Evolutionary conservation across 768 basidiomycete species (phyloP), one percentile per base, ranked within the genome.

Genomic region (Baorangia bicolor): DNA sequence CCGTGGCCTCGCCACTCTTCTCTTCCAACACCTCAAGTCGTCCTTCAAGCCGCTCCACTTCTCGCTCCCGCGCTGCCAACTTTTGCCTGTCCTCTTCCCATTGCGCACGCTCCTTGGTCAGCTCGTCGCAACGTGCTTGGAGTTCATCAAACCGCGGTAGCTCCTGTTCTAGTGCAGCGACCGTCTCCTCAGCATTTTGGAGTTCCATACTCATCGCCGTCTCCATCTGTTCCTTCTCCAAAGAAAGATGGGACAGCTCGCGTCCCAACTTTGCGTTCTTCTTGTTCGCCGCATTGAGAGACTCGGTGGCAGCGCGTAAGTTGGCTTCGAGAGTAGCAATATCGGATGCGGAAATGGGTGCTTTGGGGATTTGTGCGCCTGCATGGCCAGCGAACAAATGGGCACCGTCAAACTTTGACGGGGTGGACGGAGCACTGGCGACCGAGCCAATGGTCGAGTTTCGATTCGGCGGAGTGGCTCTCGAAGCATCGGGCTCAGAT

Each of bases 361-460:
- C 75, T 39, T 77, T 70, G 30, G 74, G 74, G 0, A 88, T 74
- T 18, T 88, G 73, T 5, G 89, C 81, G 41, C 85, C 80, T 4
- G 81, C 83, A 60, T 93, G 88, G 0, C 92, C 92, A 0, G 93
- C 90, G 60, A 93, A 93, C 50, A 94, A 77, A 73, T 93, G 91
- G 0, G 87, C 84, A 13, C 90, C 90, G 51, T 91, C 90, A 67
- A 94, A 94, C 37, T 82, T 83, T n/a, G 78, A 73, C 6, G 81
- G 73, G 13, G 78, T 71, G 2, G 78, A 74, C 3, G 75, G 71
- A 14, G 71, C 58, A 42, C 77, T 79, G 27, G 76, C 73, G 21
- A 73, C 71, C 0, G 83, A 81, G 62, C 81, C 84, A 62, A 81
- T 74, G 18, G 79, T 73, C 3, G 82, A 79, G 54, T 72, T 81